These are phyloP conservation scores for Maudiozyma saulgeensis DNA, from an alignment of 805 yeast genomes.

Conservation along the genomic window DNA sequence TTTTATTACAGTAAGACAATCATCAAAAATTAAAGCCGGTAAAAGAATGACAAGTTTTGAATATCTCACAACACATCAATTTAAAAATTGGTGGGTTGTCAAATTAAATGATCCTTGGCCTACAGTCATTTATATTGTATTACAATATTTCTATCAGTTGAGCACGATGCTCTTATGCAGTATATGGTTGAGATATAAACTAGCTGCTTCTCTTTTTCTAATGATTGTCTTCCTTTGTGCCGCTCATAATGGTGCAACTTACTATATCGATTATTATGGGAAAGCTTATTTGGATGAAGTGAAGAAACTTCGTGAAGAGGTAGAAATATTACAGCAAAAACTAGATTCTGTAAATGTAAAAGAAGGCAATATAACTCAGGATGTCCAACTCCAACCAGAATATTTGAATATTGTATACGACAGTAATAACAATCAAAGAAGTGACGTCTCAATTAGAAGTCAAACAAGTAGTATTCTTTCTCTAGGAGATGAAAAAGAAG, in stretches of 20 bases:
- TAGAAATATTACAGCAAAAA: slow-evolving; percentile 48
- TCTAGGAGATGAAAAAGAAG: not conserved
- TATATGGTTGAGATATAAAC: slow-evolving; percentile 67
- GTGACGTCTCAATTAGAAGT: not conserved
- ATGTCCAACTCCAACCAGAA: not conserved
- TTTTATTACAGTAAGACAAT: slow-evolving; percentile 74
- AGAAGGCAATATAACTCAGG: not conserved
- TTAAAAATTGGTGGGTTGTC: slow-evolving; percentile 64
- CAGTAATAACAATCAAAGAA: not conserved
- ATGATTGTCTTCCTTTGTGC: slow-evolving; percentile 69
- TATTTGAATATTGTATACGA: not conserved
- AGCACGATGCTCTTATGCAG: slow-evolving; percentile 85
- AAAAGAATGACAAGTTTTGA: slow-evolving; percentile 74
- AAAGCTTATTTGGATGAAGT: slow-evolving; percentile 83
- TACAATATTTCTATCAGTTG: slow-evolving; percentile 82
- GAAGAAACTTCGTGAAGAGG: slow-evolving; percentile 54
- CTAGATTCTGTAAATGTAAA: slow-evolving; percentile 2
- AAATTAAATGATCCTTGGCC: slow-evolving; percentile 82
- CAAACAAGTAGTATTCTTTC: not conserved
- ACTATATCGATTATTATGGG: slow-evolving; percentile 87
- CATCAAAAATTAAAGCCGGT: slow-evolving; percentile 77
- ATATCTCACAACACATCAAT: slow-evolving; percentile 64
- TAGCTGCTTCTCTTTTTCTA: slow-evolving; percentile 59
- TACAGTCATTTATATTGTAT: slow-evolving; percentile 73
- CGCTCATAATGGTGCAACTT: slow-evolving; percentile 88